These are phyloP conservation scores for Pistacia integerrima DNA, from an alignment of 345 rosid species.

Conservation along the genomic window DNA sequence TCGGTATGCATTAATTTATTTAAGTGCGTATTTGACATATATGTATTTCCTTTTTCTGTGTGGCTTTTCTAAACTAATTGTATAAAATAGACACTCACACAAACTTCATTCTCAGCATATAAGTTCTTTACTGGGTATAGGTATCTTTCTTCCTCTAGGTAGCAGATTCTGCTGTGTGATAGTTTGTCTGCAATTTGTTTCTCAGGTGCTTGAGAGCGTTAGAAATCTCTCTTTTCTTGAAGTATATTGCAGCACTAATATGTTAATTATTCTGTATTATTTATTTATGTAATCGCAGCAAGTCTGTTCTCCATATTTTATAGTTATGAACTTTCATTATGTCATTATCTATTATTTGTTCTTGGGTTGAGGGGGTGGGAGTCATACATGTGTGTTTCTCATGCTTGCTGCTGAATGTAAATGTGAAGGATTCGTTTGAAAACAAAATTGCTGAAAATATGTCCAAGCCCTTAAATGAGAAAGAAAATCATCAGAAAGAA, in stretches of 20 bases:
- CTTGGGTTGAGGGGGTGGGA: not conserved
- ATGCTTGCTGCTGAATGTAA: conserved; percentile 7
- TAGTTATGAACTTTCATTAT: not conserved
- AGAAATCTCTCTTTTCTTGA: conserved; percentile 2
- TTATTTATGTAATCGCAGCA: not conserved
- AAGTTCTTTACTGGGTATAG: not conserved
- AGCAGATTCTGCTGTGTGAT: conserved; percentile 1
- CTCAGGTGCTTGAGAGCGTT: not conserved
- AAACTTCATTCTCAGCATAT: conserved; percentile 8
- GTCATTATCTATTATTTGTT: not conserved
- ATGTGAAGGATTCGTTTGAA: conserved; percentile 37
- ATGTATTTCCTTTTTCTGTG: not conserved
- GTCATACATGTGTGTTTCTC: not conserved
- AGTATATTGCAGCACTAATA: conserved; percentile 4
- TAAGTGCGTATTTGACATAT: not conserved
- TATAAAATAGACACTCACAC: not conserved
- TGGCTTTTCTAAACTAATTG: not conserved
- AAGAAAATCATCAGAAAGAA: conserved; percentile 37
- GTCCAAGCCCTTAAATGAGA: conserved; percentile 36
- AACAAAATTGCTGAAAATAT: conserved; percentile 27
- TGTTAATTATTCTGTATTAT: not conserved
- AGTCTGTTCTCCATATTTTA: not conserved
- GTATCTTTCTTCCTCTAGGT: not conserved
- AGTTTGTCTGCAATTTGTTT: conserved; percentile 3
- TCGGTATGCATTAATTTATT: conserved; percentile 49